Base-by-base conservation (phyloP, 129 eudicot genomes). In the Centaurea solstitialis region DNA sequence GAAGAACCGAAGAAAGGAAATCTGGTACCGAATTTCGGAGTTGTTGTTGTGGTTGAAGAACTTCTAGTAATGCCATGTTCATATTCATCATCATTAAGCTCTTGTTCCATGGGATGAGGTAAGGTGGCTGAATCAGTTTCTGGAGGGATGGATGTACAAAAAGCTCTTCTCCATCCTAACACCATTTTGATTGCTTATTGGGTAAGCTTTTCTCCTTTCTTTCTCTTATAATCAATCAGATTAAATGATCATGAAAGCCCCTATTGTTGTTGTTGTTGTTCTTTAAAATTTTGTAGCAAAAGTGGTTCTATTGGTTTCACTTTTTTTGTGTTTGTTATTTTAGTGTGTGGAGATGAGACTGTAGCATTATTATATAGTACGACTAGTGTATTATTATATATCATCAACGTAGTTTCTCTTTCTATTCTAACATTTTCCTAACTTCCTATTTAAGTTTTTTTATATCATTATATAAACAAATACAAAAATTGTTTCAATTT, bases 101-200 rank as follows among this genome's bases (percentile, higher is more conserved):
- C 65, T 13, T 86, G 61, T 20, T 87, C 68, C 13, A 72, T 78
- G 9, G 84, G 53, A n/a, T n/a, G n/a, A n/a, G 73, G 37, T 69
- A 76, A 59, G 4, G 35, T 53, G n/a, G 57, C 71, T 11, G 88
- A 73, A 39, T 92, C 88, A 10, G 61, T 81, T 87, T 95, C 91
- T 84, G 86, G 82, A 7, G 94, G 91, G 28, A 89, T 85, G 9
- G 99, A 88, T 69, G 99, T 95, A 65, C 99, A 95, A 69, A 95
- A 95, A 23, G 98, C 98, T 86, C 91, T 86, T 82, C 99, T 79
- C 99, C 99, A 95, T 72, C 98, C 94, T 39, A 89, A 79, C 83
- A 89, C 97, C 98, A 33, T 33, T 33, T 1, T 33, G 37, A 92
- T 2, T 33, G 37, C 90, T 95, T 38, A 15, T 85, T 22, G 4